phyloP scores from a whole-genome alignment of 495 filamentous ascomycete species.

The Xylaria nigripes region DNA sequence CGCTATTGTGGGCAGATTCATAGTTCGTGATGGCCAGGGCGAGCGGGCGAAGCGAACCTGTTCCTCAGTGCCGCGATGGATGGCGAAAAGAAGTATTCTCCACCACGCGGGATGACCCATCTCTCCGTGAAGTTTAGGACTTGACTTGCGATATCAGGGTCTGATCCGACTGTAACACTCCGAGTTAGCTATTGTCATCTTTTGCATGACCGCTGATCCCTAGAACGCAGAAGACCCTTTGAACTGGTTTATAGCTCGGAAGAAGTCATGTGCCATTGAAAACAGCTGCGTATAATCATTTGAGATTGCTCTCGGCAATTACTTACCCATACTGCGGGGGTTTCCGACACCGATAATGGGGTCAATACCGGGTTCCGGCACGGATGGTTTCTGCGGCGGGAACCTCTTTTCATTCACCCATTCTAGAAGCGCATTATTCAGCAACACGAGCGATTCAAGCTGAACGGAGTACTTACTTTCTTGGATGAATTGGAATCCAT shows the following conservation, averaged over 20 bases:
- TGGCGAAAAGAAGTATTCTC: constrained; percentile 36
- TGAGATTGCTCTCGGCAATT: too few relatives aligned
- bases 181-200: background rate
- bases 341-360: constrained; percentile 28
- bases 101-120: constrained; percentile 29
- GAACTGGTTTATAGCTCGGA: background rate
- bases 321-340: constrained; percentile 1
- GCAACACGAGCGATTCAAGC: background rate
- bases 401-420: constrained; percentile 4
- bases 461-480: constrained; percentile 12
- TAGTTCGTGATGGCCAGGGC: background rate
- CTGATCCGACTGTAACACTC: constrained; percentile 9
- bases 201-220: background rate
- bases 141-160: constrained; percentile 5
- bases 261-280: background rate
- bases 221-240: background rate
- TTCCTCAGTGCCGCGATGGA: constrained; percentile 19
- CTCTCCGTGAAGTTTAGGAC: constrained; percentile 1
- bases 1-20: background rate
- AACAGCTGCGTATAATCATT: background rate
- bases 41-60: constrained; percentile 3
- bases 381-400: background rate
- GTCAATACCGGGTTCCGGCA: constrained; percentile 24
- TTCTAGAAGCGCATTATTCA: background rate
- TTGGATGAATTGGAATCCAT: constrained; percentile 36